A percentile compares a stretch with the other conserved stretches of the same genome.
Evolutionary conservation across 768 basidiomycete genomes (phyloP).

Genomic region (Inosperma sp.): DNA sequence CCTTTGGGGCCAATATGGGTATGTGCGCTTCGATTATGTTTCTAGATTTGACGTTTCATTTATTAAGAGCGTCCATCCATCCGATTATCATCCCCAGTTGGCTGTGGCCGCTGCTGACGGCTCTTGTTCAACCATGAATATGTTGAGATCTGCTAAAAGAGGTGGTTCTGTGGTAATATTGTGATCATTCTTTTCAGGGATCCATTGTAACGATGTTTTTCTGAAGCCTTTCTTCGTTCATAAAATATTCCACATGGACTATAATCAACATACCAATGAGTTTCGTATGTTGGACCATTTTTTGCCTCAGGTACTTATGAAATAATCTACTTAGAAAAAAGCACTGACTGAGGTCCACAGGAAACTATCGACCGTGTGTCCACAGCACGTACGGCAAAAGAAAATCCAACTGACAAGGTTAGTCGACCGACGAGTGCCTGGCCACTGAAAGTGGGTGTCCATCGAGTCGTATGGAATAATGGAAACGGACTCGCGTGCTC

Average conservation of each 20-base stretch:
- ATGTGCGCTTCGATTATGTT: too few relatives aligned
- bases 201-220: background rate
- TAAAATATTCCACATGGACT: constrained; percentile 84
- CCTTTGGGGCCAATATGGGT: too few relatives aligned
- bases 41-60: too few relatives aligned
- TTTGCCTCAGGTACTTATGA: constrained; percentile 56
- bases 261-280: constrained; percentile 66
- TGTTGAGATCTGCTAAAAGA: constrained; percentile 59
- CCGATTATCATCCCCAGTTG: constrained; percentile 85
- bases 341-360: constrained; percentile 25
- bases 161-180: constrained; percentile 66
- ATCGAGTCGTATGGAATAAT: constrained; percentile 78
- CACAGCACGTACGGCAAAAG: constrained; percentile 35
- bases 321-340: background rate
- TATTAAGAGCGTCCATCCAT: constrained; percentile 60
- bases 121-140: constrained; percentile 68
- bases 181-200: background rate
- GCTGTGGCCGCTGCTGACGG: constrained; percentile 85
- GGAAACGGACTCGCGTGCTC: constrained; percentile 60
- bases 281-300: constrained; percentile 89
- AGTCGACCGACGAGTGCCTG: constrained; percentile 79
- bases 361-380: constrained; percentile 48
- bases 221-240: constrained; percentile 70
- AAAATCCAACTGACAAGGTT: constrained; percentile 29
- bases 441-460: constrained; percentile 73